phyloP scores from a whole-genome alignment of 306 rosid genomes.

The Castanopsis chinensis region DNA sequence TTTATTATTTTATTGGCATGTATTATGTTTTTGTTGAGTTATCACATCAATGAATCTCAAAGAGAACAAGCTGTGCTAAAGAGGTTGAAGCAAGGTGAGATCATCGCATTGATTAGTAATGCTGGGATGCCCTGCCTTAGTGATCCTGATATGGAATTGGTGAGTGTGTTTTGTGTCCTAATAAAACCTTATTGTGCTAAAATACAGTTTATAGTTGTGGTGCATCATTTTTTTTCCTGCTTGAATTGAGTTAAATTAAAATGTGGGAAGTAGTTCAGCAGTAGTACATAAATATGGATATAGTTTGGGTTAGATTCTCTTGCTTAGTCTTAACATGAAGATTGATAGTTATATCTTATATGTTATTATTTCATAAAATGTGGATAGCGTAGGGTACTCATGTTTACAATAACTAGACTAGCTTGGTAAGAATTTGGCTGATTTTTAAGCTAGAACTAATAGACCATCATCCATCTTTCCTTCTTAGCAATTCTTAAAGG shows the following conservation, averaged over 20 bases:
- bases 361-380: background rate
- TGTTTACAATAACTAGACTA: background rate
- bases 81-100: slow-evolving; percentile 84
- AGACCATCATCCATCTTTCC: no score
- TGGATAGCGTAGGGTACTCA: background rate
- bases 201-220: background rate
- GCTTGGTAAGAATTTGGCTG: background rate
- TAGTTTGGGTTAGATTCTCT: background rate
- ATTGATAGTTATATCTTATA: background rate
- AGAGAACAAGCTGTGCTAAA: slow-evolving; percentile 75
- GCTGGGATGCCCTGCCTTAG: slow-evolving; percentile 93
- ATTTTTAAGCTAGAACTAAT: background rate
- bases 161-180: slow-evolving; percentile 25
- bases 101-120: slow-evolving; percentile 79
- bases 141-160: slow-evolving; percentile 91
- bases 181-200: background rate
- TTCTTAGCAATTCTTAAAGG: no score
- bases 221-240: background rate
- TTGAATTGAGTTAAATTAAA: background rate
- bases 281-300: background rate
- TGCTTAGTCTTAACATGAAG: background rate
- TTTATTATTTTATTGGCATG: no score
- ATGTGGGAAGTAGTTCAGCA: background rate
- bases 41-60: slow-evolving; percentile 89
- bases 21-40: slow-evolving; percentile 46